phyloP scores from a whole-genome alignment of 768 basidiomycete genomes.

The Serpula lacrymans region DNA sequence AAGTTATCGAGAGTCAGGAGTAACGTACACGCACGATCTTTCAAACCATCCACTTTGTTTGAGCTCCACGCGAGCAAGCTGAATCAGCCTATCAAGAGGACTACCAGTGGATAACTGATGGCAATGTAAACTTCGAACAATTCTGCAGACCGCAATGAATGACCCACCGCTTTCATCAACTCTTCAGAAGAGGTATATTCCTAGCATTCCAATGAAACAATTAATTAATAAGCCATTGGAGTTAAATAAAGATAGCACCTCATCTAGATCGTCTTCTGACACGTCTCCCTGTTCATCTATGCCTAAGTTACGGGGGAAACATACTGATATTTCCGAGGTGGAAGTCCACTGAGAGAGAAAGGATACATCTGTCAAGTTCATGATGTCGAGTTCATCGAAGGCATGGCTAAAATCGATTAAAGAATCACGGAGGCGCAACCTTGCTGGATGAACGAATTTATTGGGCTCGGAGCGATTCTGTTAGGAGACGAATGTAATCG shows the following conservation, averaged over 20 bases:
- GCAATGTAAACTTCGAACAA: slow-evolving; percentile 3
- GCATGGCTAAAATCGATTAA: slow-evolving; percentile 10
- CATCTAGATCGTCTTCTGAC: no score
- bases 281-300: no score
- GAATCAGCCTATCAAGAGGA: slow-evolving; percentile 27
- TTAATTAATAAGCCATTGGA: no score
- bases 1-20: neutral
- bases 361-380: no score
- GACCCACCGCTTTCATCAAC: slow-evolving; percentile 25
- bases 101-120: slow-evolving; percentile 19
- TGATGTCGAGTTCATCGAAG: slow-evolving; percentile 16
- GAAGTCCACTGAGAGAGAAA: no score
- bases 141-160: no score
- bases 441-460: slow-evolving; percentile 5
- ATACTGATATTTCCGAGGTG: no score
- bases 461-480: slow-evolving; percentile 18
- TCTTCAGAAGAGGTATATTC: no score
- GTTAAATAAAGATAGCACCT: no score
- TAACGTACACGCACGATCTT: slow-evolving; percentile 16
- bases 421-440: slow-evolving; percentile 6
- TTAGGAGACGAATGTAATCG: neutral
- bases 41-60: slow-evolving; percentile 30
- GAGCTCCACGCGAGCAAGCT: slow-evolving; percentile 22
- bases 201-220: no score
- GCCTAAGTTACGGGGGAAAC: no score